These are phyloP conservation scores for Raphanus hybrid DNA, from an alignment of 441 rosid species.

Conservation along the genomic window DNA sequence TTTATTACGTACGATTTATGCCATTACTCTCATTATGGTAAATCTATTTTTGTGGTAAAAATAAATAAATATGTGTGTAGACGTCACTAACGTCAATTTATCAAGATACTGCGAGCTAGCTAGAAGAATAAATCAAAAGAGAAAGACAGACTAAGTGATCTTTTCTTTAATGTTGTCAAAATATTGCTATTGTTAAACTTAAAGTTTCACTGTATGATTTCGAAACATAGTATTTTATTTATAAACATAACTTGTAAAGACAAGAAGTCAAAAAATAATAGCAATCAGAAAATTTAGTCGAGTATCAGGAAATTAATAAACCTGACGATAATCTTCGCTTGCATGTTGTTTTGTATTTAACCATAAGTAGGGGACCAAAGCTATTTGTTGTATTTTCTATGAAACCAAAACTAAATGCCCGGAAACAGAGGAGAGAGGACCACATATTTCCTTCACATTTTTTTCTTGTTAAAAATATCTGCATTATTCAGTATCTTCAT, in stretches of 20 bases:
- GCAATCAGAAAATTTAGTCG: neutral
- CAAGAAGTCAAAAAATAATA: neutral
- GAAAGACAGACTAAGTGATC: neutral
- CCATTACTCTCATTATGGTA: too few species aligned
- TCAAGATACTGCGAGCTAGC: neutral
- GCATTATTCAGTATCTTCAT: slow-evolving; percentile 23
- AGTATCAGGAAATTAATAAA: neutral
- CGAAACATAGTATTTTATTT: neutral
- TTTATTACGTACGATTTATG: too few species aligned
- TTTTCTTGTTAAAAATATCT: neutral
- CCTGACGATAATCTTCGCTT: slow-evolving; percentile 3
- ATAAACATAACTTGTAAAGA: neutral
- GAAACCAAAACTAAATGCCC: slow-evolving; percentile 34
- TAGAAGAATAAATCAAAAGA: neutral
- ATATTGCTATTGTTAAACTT: neutral
- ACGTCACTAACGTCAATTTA: neutral
- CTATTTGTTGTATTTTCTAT: slow-evolving; percentile 34
- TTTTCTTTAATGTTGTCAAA: neutral
- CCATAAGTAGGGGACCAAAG: slow-evolving; percentile 40
- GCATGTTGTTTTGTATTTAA: slow-evolving; percentile 28
- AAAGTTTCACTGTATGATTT: neutral
- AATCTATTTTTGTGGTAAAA: too few species aligned
- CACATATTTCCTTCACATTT: slow-evolving; percentile 26
- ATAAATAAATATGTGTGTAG: neutral
- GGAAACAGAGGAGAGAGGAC: slow-evolving; percentile 25